Base-by-base conservation (phyloP, 345 rosid species). In the Eucalyptus tenuipes region DNA sequence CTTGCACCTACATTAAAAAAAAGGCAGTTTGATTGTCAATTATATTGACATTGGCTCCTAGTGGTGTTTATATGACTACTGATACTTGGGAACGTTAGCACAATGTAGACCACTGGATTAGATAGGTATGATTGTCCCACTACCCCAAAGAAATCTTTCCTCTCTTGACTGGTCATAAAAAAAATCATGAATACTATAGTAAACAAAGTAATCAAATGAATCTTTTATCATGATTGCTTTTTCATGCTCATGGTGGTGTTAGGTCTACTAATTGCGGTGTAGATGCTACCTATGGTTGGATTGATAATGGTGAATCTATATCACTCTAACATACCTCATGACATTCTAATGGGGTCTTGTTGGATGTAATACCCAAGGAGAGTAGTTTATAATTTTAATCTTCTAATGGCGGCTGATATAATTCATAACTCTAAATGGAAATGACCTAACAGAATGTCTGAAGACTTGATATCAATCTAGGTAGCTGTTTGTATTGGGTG, bases 1-100 rank as follows among this genome's bases (percentile, higher is more conserved):
- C 90, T 90, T 37, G 14, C 90, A 89, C 16, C 97, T 94, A 55
- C 88, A 15, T 66, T 66, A 61, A 17, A 37, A 31, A 4, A 31
- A 66, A 66, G 22, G 8, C 79, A 66, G 0, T 15, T 66, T 66
- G 40, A 8, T 2, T 8, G 33, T 31, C 11, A 66, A 66, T 66
- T n/a, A 66, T 9, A n/a, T 66, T 10, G 2, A 31, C 79, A 31
- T 8, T 66, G 79, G 40, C 40, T 66, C 79, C 22, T 66, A 66
- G 6, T 15, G 79, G 40, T 37, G 2, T 66, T 66, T 15, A 13
- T 66, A 31, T 2, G 12, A 5, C 33, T n/a, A 10, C 2, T 0
- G 8, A 11, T 66, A 40, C 66, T 59, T 12, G 66, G 15, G 66
- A 59, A 59, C 7, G 29, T 57, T 57, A 57, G 12, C 64, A 25